Evolutionary conservation across 2,329 filamentous ascomycete genomes (phyloP), one percentile per base, ranked within the genome.

Genomic region (Zymoseptoria ardabiliae): DNA sequence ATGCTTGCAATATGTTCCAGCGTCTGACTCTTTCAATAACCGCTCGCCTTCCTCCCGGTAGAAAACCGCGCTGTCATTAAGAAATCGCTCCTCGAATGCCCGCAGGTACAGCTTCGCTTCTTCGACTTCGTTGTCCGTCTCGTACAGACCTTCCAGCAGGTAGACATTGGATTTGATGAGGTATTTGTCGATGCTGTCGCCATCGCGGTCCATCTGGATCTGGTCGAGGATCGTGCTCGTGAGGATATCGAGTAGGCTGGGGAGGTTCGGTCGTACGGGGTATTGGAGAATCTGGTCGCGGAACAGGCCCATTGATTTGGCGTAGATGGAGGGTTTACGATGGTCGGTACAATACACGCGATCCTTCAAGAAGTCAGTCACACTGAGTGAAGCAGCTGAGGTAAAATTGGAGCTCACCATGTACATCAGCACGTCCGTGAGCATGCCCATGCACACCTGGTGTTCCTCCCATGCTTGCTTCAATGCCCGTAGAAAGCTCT

Each of bases 401-500:
- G 20, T 25, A 53, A 23, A 21, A 25, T 10, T 41, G n/a, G 17
- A 10, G 69, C 79, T 69, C 71, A 85, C 83, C 80, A 99, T 90
- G 71, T 96, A 57, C 91, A 97, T 97, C 55, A 97, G 81, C 30
- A 97, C 91, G 73, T 97, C 94, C 3, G 92, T 91, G 55, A 91
- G 87, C 93, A 97, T 97, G 71, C 91, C 91, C 90, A 96, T 96
- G 51, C 89, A 92, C 58, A 89, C 84, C 71, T 92, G 90, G 71
- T 99, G 92, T 63, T 95, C 89, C 61, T 91, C 85, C 91, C 92
- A 99, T 2, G 87, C 85, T 59, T 86, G 81, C 66, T 88, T 88
- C 13, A 97, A 74, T 0, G 85, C 87, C 58, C 84, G 84, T 60
- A 99, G 75, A 65, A 97, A 95, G 69, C 82, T 86, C 74, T 96